phyloP scores from a whole-genome alignment of 2,329 filamentous ascomycete genomes.

The Colletotrichum tanaceti region DNA sequence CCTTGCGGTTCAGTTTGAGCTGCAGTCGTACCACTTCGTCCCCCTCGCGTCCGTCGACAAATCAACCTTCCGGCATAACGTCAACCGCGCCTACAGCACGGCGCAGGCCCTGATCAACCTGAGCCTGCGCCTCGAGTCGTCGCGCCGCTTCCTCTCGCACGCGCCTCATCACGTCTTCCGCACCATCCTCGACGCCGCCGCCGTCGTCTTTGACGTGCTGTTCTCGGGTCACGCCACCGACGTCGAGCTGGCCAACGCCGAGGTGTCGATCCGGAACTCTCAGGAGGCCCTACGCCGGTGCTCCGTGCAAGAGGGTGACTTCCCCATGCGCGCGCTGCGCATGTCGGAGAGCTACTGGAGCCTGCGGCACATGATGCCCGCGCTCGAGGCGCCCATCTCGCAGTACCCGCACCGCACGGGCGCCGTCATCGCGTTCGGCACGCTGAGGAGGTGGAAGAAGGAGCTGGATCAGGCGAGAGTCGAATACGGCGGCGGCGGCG shows the following conservation, averaged over 20 bases:
- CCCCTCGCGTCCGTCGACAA: conserved; percentile 54
- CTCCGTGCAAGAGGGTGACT: conserved; percentile 61
- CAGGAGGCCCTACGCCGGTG: conserved; percentile 53
- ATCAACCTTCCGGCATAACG: conserved; percentile 56
- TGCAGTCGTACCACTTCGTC: conserved; percentile 65
- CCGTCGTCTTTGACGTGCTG: conserved; percentile 51
- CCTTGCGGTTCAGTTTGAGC: conserved; percentile 62
- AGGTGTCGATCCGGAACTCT: conserved; percentile 36
- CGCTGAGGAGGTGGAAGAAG: conserved; percentile 59
- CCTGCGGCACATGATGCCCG: conserved; percentile 52
- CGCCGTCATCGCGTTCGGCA: conserved; percentile 63
- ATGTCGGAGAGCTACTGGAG: conserved; percentile 64
- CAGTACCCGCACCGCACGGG: conserved; percentile 59
- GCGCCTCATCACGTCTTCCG: conserved; percentile 63
- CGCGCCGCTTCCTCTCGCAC: conserved; percentile 55
- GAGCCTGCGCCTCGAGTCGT: conserved; percentile 45
- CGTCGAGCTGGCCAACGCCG: conserved; percentile 37
- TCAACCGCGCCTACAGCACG: conserved; percentile 61
- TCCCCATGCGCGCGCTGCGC: conserved; percentile 57
- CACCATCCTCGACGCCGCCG: conserved; percentile 55
- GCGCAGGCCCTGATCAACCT: conserved; percentile 58
- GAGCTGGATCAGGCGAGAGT: conserved; percentile 51
- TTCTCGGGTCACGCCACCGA: conserved; percentile 47
- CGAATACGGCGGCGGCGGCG: conserved; percentile 3
- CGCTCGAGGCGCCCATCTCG: conserved; percentile 54